Conservation (phyloP, 352 stramenopile species). For the Globisporangium recalcitrans region DNA sequence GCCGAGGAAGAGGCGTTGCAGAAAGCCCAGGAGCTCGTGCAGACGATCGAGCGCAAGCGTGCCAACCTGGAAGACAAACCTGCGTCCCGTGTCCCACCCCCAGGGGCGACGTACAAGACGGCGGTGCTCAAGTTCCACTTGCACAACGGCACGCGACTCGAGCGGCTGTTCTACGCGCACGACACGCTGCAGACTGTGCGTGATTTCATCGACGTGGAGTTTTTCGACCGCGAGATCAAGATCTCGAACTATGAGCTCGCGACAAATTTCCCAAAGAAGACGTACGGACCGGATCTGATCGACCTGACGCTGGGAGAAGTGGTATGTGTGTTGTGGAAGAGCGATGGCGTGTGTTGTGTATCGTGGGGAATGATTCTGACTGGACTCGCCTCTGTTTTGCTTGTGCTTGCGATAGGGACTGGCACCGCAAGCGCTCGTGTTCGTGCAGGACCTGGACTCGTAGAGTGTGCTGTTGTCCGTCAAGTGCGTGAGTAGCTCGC, state of each 20-base stretch:
- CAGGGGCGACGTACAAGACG: slow-evolving; percentile 58
- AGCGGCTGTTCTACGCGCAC: slow-evolving; percentile 78
- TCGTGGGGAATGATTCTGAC: neutral
- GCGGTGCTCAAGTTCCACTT: slow-evolving; percentile 77
- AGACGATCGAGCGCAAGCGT: slow-evolving; percentile 59
- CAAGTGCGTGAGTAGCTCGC: neutral
- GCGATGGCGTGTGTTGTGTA: neutral
- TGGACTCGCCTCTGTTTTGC: neutral
- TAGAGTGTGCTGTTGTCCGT: slow-evolving; percentile 18
- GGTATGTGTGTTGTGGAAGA: slow-evolving; percentile 22
- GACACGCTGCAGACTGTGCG: slow-evolving; percentile 75
- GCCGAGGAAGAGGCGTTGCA: slow-evolving; percentile 25
- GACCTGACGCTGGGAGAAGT: slow-evolving; percentile 63
- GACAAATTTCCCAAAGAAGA: slow-evolving; percentile 82
- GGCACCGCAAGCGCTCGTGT: slow-evolving; percentile 69
- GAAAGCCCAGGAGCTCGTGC: slow-evolving; percentile 28
- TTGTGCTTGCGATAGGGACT: slow-evolving; percentile 40
- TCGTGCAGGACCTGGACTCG: slow-evolving; percentile 79
- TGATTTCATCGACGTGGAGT: slow-evolving; percentile 78
- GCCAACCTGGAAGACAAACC: slow-evolving; percentile 36
- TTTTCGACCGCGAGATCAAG: slow-evolving; percentile 68
- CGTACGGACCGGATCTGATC: slow-evolving; percentile 55
- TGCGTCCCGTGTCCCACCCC: slow-evolving; percentile 39
- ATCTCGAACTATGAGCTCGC: slow-evolving; percentile 81
- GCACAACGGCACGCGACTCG: slow-evolving; percentile 67